phyloP scores from a whole-genome alignment of 1,284 basidiomycete genomes.

The Caloboletus inedulis region DNA sequence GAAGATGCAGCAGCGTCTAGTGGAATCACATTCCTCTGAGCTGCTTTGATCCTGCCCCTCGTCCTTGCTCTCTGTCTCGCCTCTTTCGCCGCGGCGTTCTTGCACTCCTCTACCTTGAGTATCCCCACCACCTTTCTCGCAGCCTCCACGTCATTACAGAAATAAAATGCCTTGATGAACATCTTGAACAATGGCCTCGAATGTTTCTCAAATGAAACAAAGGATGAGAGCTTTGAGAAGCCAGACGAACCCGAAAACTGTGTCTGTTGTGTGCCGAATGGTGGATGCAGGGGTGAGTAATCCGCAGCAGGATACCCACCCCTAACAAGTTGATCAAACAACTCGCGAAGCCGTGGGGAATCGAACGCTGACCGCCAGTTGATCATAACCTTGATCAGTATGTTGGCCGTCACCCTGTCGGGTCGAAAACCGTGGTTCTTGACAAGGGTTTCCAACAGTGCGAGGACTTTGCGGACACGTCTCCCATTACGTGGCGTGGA shows the following conservation, averaged over 20 bases:
- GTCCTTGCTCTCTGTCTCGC: conserved; percentile 20
- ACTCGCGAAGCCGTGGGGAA: conserved; percentile 39
- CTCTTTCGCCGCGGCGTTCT: conserved; percentile 11
- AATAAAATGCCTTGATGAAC: conserved; percentile 63
- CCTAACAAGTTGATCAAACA: conserved; percentile 61
- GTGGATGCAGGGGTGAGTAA: conserved; percentile 32
- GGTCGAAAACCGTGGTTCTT: conserved; percentile 44
- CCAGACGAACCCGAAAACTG: conserved; percentile 20
- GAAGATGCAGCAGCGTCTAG: conserved; percentile 6
- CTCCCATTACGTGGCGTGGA: conserved; percentile 39
- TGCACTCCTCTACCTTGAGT: conserved; percentile 44
- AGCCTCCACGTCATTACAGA: conserved; percentile 48
- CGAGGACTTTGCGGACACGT: conserved; percentile 42
- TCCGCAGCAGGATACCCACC: conserved; percentile 51
- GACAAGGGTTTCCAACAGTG: conserved; percentile 40
- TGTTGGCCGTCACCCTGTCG: conserved; percentile 65
- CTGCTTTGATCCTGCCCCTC: conserved; percentile 19
- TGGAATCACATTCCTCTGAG: conserved; percentile 2
- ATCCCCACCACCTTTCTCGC: conserved; percentile 55
- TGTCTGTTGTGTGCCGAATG: conserved; percentile 40
- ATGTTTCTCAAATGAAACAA: conserved; percentile 53
- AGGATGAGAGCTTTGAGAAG: conserved; percentile 35
- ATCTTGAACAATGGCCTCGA: conserved; percentile 63
- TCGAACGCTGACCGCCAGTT: conserved; percentile 45
- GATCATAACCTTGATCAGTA: conserved; percentile 55